phyloP scores from a whole-genome alignment of 139 green algal genomes.

The Chlamydomonas sp. region DNA sequence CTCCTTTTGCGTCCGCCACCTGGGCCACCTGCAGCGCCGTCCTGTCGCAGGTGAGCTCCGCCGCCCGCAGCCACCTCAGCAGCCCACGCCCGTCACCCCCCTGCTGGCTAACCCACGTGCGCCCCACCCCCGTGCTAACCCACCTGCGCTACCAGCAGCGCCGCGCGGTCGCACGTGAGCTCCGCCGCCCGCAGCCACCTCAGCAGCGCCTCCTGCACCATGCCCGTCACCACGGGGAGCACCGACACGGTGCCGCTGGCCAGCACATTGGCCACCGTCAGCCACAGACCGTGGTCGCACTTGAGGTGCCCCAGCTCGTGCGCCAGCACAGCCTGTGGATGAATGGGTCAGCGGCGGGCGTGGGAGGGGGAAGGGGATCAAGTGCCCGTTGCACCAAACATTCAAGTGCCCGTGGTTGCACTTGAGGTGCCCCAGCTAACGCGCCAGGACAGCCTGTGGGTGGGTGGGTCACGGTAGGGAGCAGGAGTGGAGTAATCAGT shows the following conservation, averaged over 20 bases:
- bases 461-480: too few relatives aligned
- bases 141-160: conserved; percentile 90
- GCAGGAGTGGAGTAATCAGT: too few relatives aligned
- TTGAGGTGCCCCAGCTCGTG: conserved; percentile 87
- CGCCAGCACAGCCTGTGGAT: conserved; percentile 74
- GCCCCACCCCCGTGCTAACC: not conserved
- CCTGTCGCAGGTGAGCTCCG: conserved; percentile 95
- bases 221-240: conserved; percentile 53
- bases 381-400: too few relatives aligned
- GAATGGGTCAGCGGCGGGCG: too few relatives aligned
- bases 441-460: conserved; percentile 76
- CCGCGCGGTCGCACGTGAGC: conserved; percentile 95
- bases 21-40: conserved; percentile 1
- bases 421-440: conserved; percentile 86
- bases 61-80: conserved; percentile 88
- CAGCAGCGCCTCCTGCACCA: conserved; percentile 80
- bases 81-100: conserved; percentile 58
- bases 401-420: conserved; percentile 86
- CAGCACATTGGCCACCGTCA: conserved; percentile 93
- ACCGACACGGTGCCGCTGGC: conserved; percentile 79
- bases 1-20: too few relatives aligned
- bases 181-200: conserved; percentile 93
- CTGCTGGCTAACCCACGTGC: not conserved
- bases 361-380: too few relatives aligned
- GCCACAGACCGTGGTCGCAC: conserved; percentile 96